phyloP scores from a whole-genome alignment of 2,329 filamentous ascomycete genomes.

The Lanzia echinophila region DNA sequence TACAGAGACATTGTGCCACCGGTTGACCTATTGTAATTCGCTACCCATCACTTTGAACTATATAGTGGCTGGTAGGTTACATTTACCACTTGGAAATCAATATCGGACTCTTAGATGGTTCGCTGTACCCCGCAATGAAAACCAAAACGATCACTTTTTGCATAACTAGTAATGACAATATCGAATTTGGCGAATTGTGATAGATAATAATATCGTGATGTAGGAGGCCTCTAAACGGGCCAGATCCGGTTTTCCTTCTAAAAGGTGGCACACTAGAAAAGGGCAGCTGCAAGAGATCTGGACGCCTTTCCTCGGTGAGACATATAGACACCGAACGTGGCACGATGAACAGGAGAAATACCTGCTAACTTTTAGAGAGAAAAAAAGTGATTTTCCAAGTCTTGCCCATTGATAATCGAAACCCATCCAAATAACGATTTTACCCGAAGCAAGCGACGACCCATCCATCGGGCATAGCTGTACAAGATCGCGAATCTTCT shows the following conservation, averaged over 20 bases:
- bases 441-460: slow-evolving; percentile 1
- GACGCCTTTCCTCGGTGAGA: slow-evolving; percentile 8
- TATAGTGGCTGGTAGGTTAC: not conserved
- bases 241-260: not conserved
- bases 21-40: not conserved
- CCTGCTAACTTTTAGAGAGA: not conserved
- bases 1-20: not conserved
- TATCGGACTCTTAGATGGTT: not conserved
- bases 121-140: slow-evolving; percentile 7
- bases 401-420: too few relatives aligned
- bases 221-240: not conserved
- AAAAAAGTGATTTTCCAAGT: not conserved
- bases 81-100: not conserved
- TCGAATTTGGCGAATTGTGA: slow-evolving; percentile 1
- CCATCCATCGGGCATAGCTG: not conserved
- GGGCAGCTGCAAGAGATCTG: slow-evolving; percentile 10
- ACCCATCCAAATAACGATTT: not conserved
- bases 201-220: not conserved
- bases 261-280: slow-evolving; percentile 5
- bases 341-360: not conserved
- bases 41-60: not conserved
- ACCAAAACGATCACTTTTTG: not conserved
- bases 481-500: slow-evolving; percentile 1
- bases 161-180: not conserved
- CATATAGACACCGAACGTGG: slow-evolving; percentile 4